A percentile compares a stretch with the other conserved stretches of the same genome.
phyloP scores from a whole-genome alignment of 345 rosid species.

The Punica granatum region DNA sequence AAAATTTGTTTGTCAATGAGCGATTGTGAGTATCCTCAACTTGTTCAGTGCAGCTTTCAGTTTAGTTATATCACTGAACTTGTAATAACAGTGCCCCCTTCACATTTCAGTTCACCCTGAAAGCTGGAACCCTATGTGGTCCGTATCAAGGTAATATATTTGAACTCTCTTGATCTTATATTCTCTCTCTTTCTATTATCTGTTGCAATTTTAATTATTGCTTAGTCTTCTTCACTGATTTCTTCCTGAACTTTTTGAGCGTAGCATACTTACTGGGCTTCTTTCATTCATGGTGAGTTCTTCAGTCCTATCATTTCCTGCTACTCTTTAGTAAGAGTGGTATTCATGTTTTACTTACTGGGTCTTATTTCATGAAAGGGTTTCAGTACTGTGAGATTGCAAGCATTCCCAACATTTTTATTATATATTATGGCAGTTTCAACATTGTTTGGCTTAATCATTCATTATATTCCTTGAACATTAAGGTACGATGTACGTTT shows the following conservation, averaged over 20 bases:
- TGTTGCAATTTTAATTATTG: background rate
- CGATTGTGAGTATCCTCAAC: slow-evolving; percentile 61
- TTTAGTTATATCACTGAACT: background rate
- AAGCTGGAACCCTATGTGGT: slow-evolving; percentile 99
- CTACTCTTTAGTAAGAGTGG: background rate
- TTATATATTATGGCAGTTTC: background rate
- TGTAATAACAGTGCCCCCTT: background rate
- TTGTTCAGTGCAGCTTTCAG: background rate
- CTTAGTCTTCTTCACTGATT: slow-evolving; percentile 12
- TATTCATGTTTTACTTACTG: background rate
- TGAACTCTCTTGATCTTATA: slow-evolving; percentile 3
- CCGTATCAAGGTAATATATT: slow-evolving; percentile 73
- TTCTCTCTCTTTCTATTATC: slow-evolving; percentile 1
- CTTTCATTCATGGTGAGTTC: slow-evolving; percentile 93
- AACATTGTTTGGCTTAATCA: background rate
- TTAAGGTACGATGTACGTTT: background rate
- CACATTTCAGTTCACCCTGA: slow-evolving; percentile 85
- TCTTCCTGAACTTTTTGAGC: slow-evolving; percentile 9
- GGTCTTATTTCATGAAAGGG: background rate
- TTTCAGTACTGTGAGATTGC: background rate
- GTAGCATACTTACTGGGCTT: slow-evolving; percentile 99
- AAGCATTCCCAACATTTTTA: background rate
- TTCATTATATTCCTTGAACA: background rate
- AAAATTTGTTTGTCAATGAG: slow-evolving; percentile 99
- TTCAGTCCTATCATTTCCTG: background rate